These are phyloP conservation scores for Plasmodium blacklocki DNA, from an alignment of 169 alveolate genomes.

Conservation along the genomic window DNA sequence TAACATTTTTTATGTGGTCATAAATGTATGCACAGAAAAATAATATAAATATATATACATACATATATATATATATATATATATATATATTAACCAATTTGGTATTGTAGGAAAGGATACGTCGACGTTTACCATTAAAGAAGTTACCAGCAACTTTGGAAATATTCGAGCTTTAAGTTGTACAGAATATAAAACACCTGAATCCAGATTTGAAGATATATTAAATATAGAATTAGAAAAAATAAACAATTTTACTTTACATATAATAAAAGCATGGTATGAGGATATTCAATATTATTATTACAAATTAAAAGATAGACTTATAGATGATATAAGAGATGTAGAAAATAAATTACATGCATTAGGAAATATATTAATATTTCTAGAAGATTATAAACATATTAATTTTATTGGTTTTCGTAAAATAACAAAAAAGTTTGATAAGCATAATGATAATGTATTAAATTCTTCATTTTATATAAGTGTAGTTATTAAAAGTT, in stretches of 20 bases:
- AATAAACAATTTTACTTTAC: conserved; percentile 78
- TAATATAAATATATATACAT: too few relatives aligned
- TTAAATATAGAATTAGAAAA: conserved; percentile 84
- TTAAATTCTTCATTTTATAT: conserved; percentile 82
- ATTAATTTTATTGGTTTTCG: conserved; percentile 84
- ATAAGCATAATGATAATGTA: conserved; percentile 80
- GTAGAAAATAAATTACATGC: conserved; percentile 59
- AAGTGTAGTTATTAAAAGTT: conserved; percentile 78
- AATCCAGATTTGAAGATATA: conserved; percentile 85
- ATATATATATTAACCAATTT: too few relatives aligned
- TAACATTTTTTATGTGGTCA: too few relatives aligned
- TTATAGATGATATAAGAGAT: neutral
- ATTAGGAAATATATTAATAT: conserved; percentile 76
- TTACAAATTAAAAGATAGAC: neutral
- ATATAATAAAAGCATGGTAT: conserved; percentile 28
- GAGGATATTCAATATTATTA: neutral
- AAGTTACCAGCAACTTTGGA: conserved; percentile 82
- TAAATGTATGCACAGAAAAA: too few relatives aligned
- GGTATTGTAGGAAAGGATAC: conserved; percentile 77
- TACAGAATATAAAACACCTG: conserved; percentile 83
- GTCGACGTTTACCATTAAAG: conserved; percentile 81
- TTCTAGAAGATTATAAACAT: conserved; percentile 79
- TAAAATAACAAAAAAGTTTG: conserved; percentile 86
- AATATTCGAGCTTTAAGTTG: conserved; percentile 83
- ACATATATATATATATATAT: too few relatives aligned